A percentile compares a stretch with the other conserved stretches of the same genome.
Evolutionary conservation across 2,329 filamentous ascomycete species (phyloP).

Genomic region (Microascus cirrosus): DNA sequence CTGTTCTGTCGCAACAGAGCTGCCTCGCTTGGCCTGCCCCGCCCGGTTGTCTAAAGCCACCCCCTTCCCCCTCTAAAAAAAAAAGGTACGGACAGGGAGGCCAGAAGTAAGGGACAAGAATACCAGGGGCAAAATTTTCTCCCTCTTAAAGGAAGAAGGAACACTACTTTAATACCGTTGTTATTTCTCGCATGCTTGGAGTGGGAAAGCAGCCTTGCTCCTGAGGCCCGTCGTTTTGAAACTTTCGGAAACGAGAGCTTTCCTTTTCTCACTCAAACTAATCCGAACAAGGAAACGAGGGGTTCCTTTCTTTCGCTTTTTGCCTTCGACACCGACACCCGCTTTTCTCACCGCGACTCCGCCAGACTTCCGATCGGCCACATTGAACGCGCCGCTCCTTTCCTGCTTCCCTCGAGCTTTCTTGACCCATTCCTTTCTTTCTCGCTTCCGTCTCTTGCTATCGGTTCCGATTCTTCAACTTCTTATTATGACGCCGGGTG

Average conservation of each 20-base stretch:
- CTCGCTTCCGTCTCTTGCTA: neutral
- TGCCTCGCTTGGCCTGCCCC: neutral
- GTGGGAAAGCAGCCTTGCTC: neutral
- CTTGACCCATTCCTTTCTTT: neutral
- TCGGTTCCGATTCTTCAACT: neutral
- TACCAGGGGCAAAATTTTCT: neutral
- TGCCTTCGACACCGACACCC: neutral
- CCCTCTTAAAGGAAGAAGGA: neutral
- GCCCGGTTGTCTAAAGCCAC: neutral
- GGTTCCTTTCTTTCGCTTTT: neutral
- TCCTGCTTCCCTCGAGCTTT: neutral
- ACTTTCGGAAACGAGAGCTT: neutral
- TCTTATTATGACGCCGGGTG: neutral
- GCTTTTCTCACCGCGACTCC: neutral
- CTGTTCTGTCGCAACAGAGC: neutral
- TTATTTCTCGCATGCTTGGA: neutral
- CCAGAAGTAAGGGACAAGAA: neutral
- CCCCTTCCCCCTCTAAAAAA: neutral
- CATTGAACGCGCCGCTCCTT: neutral
- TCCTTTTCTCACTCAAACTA: neutral
- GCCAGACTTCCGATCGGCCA: neutral
- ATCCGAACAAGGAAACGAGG: neutral
- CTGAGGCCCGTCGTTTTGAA: neutral
- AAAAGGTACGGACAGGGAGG: neutral
- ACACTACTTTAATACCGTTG: neutral